Conservation (phyloP, 371 early-diverging fungal genomes). For the Entomophthora muscae region DNA sequence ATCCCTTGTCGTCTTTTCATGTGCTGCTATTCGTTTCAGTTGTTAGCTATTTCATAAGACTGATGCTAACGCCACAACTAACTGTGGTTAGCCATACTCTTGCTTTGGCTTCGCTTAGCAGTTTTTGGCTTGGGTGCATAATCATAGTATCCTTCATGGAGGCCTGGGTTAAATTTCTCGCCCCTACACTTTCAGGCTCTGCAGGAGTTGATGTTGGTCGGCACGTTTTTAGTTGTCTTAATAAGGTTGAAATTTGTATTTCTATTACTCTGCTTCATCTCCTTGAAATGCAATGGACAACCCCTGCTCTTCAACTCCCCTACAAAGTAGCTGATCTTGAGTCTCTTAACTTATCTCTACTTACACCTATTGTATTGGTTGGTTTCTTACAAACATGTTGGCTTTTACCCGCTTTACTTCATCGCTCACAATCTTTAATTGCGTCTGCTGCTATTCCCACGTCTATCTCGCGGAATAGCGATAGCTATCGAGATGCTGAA, state of each 20-base stretch:
- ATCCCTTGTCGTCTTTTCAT: constrained; percentile 5
- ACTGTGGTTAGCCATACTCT: background rate
- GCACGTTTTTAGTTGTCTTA: constrained; percentile 2
- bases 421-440: background rate
- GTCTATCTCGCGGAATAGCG: background rate
- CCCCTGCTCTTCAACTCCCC: background rate
- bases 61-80: constrained; percentile 5
- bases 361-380: constrained; percentile 7
- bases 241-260: constrained; percentile 6
- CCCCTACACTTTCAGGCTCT: background rate
- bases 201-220: constrained; percentile 3
- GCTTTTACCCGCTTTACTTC: constrained; percentile 8
- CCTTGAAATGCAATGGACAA: constrained; percentile 9
- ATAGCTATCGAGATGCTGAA: background rate
- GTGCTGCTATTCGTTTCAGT: constrained; percentile 1
- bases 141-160: constrained; percentile 3
- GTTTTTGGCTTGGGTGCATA: constrained; percentile 6
- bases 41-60: constrained; percentile 3
- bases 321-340: constrained; percentile 1
- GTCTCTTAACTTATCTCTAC: background rate
- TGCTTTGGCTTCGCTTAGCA: background rate
- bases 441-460: background rate
- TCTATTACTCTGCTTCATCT: background rate
- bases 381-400: constrained; percentile 9
- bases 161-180: constrained; percentile 5